These are phyloP conservation scores for Coprinopsis strossmayeri DNA, from an alignment of 768 basidiomycete genomes.

Conservation along the genomic window DNA sequence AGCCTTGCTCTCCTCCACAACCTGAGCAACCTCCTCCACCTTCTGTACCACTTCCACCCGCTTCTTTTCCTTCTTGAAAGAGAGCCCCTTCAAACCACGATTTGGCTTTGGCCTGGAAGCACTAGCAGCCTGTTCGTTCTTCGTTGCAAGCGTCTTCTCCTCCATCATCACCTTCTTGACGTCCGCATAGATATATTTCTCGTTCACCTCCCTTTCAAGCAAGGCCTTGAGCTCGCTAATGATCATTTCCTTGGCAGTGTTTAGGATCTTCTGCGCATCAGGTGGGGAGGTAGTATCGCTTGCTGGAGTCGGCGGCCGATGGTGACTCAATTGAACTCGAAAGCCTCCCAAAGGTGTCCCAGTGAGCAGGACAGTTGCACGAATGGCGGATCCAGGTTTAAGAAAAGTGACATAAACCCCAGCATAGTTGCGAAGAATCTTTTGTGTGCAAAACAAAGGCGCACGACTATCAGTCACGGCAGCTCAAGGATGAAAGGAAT, in stretches of 20 bases:
- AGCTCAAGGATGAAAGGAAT: background rate
- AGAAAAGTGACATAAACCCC: slow-evolving; percentile 83
- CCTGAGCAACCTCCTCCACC: slow-evolving; percentile 13
- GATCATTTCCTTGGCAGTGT: slow-evolving; percentile 49
- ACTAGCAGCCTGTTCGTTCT: slow-evolving; percentile 11
- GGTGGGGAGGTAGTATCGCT: slow-evolving; percentile 21
- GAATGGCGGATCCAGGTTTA: slow-evolving; percentile 52
- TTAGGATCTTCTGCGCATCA: slow-evolving; percentile 39
- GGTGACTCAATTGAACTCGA: slow-evolving; percentile 42
- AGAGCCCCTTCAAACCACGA: slow-evolving; percentile 36
- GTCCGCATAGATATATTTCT: slow-evolving; percentile 49
- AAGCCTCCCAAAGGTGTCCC: slow-evolving; percentile 13
- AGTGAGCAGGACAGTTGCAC: slow-evolving; percentile 60
- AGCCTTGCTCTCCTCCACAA: background rate
- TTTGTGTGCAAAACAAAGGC: slow-evolving; percentile 21
- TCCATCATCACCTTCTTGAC: slow-evolving; percentile 47
- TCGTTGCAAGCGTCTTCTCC: slow-evolving; percentile 34
- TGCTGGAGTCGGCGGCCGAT: slow-evolving; percentile 47
- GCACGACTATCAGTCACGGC: background rate
- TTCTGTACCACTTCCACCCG: slow-evolving; percentile 31
- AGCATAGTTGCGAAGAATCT: slow-evolving; percentile 62
- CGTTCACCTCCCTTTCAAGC: slow-evolving; percentile 61
- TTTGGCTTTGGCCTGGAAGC: slow-evolving; percentile 6
- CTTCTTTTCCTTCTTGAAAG: slow-evolving; percentile 41
- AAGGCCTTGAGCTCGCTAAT: slow-evolving; percentile 46